Evolutionary conservation across 371 early-diverging fungal genomes (phyloP).

Genomic region (Rhizopus sp.): DNA sequence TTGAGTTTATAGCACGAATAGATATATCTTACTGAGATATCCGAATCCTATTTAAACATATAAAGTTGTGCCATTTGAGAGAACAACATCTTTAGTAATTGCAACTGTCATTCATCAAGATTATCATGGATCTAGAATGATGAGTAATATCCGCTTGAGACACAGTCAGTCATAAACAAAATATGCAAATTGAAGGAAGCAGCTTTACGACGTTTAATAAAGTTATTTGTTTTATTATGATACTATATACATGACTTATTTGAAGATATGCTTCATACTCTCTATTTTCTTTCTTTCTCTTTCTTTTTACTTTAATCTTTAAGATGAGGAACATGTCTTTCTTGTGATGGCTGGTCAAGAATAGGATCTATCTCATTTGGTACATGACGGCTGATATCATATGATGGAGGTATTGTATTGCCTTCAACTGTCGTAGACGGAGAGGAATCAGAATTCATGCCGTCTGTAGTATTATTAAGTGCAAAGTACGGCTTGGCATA

Average conservation of each 20-base stretch:
- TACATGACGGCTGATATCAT: slow-evolving; percentile 9
- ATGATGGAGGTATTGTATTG: neutral
- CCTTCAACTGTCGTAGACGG: slow-evolving; percentile 13
- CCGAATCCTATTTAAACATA: too few relatives aligned
- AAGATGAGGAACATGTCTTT: slow-evolving; percentile 27
- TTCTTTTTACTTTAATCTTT: slow-evolving; percentile 17
- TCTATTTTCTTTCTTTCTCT: slow-evolving; percentile 11
- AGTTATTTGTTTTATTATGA: neutral
- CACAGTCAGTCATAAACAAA: too few relatives aligned
- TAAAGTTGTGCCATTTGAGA: too few relatives aligned
- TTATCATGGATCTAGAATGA: too few relatives aligned
- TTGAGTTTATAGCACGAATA: too few relatives aligned
- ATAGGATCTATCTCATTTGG: slow-evolving; percentile 17
- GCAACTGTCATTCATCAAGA: too few relatives aligned
- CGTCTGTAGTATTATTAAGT: neutral
- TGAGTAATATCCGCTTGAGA: too few relatives aligned
- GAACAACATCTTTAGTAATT: too few relatives aligned
- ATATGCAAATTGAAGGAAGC: too few relatives aligned
- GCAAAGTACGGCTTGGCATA: slow-evolving; percentile 15
- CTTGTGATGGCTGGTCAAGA: neutral
- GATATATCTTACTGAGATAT: too few relatives aligned
- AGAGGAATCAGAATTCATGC: slow-evolving; percentile 16
- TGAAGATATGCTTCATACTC: too few relatives aligned
- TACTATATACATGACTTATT: neutral
- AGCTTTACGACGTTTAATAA: neutral